Evolutionary conservation across 331 rosid genomes (phyloP), one percentile per base, ranked within the genome.

Genomic region (Phaseolus coccineus): DNA sequence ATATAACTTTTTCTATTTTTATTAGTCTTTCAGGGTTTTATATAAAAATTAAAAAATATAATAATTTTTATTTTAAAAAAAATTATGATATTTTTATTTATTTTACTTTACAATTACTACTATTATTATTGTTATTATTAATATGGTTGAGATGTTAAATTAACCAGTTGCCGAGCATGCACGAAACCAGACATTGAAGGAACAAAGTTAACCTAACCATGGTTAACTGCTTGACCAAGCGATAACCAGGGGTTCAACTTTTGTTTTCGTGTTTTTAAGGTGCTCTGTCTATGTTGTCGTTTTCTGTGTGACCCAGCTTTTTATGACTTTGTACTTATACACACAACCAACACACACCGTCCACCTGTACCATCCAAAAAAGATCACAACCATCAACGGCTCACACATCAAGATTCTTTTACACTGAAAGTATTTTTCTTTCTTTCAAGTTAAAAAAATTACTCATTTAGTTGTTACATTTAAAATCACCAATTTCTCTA

Each of bases 281-380:
- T 77, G 16, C 12, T 69, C 69, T 12, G 79, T 80, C 55, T 8
- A 57, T 31, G 33, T 74, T 82, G 89, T 84, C 82, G 81, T 85
- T 81, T 85, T 80, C 33, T 11, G 81, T 30, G 74, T 37, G 74
- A 75, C 77, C 48, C 71, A 12, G 66, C 69, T 71, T 88, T 85
- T 74, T 52, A 68, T 44, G 55, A 47, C 48, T 47, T 58, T 30
- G 71, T 13, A 48, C 66, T 53, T 4, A 19, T 10, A 8, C 28
- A 65, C 15, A 37, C 25, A 5, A 37, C 6, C 0, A 37, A 28
- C 16, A 5, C 1, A 16, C 24, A 5, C 19, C 72, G 6, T 58
- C 39, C 87, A 87, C 82, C 89, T 85, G 87, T 73, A n/a, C 6
- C 65, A 14, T 48, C 25, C n/a, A 3, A 61, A 44, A 61, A 0